These are phyloP conservation scores for Trichoderma breve DNA, from an alignment of 2,329 filamentous ascomycete genomes.

Conservation along the genomic window DNA sequence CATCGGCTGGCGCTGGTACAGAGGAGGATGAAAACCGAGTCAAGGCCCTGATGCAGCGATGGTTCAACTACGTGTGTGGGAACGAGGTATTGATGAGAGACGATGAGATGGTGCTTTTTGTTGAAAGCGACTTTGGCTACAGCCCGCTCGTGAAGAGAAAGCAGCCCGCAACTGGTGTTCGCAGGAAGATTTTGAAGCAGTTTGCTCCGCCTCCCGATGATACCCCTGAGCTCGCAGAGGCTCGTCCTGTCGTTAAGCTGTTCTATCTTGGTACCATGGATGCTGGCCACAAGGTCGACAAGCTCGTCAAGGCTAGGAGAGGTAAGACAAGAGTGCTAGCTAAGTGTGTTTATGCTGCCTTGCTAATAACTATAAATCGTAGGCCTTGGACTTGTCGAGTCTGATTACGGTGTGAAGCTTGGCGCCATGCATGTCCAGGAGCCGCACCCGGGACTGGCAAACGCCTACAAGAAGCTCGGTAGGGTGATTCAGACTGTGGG, in stretches of 20 bases:
- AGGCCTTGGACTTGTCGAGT: conserved; percentile 90
- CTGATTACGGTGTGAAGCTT: conserved; percentile 89
- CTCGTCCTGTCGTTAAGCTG: conserved; percentile 85
- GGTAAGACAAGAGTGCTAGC: conserved; percentile 50
- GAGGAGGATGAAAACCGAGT: conserved; percentile 92
- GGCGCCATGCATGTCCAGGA: conserved; percentile 86
- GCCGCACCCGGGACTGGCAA: conserved; percentile 79
- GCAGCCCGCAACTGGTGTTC: conserved; percentile 92
- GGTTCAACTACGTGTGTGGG: conserved; percentile 89
- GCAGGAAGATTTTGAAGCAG: conserved; percentile 94
- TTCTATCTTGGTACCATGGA: conserved; percentile 97
- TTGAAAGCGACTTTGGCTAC: conserved; percentile 99
- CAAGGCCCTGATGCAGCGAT: conserved; percentile 86
- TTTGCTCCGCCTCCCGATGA: conserved; percentile 97
- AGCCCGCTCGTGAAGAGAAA: conserved; percentile 93
- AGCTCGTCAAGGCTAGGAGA: conserved; percentile 85
- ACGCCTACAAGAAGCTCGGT: conserved; percentile 91
- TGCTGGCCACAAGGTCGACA: conserved; percentile 93
- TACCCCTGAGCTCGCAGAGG: conserved; percentile 88
- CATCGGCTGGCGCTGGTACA: conserved; percentile 89
- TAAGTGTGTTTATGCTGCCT: conserved; percentile 15
- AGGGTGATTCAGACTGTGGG: conserved; percentile 91
- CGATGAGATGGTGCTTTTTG: conserved; percentile 95
- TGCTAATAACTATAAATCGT: conserved; percentile 26
- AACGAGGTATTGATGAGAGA: conserved; percentile 93